Conservation (phyloP, 345 rosid genomes). For the Nephelium lappaceum region DNA sequence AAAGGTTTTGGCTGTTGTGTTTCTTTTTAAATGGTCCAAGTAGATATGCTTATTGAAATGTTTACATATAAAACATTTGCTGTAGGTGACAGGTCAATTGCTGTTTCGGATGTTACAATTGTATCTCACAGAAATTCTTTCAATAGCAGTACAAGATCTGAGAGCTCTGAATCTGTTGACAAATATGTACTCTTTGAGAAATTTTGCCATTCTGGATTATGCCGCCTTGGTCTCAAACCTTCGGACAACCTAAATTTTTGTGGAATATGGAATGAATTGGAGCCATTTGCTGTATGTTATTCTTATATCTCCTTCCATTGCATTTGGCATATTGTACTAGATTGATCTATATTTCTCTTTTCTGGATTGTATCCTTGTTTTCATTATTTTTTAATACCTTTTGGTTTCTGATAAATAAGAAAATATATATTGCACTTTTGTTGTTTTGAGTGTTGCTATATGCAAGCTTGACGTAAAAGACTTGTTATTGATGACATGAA, state of each 20-base stretch:
- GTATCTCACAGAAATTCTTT: conserved; percentile 20
- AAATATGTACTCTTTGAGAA: conserved; percentile 59
- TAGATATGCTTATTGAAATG: background rate
- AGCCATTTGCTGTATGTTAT: conserved; percentile 61
- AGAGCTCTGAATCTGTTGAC: conserved; percentile 28
- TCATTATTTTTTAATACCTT: too few relatives aligned
- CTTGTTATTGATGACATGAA: background rate
- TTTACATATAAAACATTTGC: background rate
- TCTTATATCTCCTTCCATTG: conserved; percentile 15
- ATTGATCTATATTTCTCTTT: conserved; percentile 5
- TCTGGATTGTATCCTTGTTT: background rate
- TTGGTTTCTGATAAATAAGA: too few relatives aligned
- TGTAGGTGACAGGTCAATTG: conserved; percentile 39
- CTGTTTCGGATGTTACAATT: conserved; percentile 20
- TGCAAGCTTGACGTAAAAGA: background rate
- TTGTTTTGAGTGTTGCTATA: background rate
- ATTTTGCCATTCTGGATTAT: conserved; percentile 68
- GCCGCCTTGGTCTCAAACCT: conserved; percentile 64
- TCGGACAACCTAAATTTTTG: conserved; percentile 46
- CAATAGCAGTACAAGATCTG: conserved; percentile 24
- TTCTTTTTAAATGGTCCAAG: background rate
- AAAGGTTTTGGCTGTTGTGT: background rate
- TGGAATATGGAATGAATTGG: conserved; percentile 64
- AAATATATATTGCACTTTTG: background rate
- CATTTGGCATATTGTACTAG: conserved; percentile 1